Percentiles rank a stretch among this genome's conserved stretches.
Evolutionary conservation across 257 asterid genomes (phyloP).

Genomic region (Jaltomata sinuosa): DNA sequence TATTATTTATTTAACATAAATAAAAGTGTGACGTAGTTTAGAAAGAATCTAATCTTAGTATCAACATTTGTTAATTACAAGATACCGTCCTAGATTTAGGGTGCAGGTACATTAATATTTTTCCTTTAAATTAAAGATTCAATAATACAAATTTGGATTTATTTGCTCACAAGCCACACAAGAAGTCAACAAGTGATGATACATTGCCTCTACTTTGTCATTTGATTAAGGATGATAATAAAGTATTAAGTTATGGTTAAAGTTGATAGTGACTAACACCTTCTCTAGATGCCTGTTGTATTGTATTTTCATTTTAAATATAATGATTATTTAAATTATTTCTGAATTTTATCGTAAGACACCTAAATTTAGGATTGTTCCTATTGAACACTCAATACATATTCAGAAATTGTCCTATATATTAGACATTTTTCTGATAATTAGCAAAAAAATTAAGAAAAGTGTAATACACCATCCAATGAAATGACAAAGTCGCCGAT

Average conservation of each 20-base stretch:
- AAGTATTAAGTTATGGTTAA: background rate
- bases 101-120: background rate
- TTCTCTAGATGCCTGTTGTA: background rate
- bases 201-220: background rate
- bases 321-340: too few species aligned
- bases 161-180: background rate
- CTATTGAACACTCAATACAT: too few species aligned
- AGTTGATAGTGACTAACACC: background rate
- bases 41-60: background rate
- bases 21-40: background rate
- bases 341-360: too few species aligned
- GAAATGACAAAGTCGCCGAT: too few species aligned
- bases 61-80: background rate
- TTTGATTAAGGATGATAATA: background rate
- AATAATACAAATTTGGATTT: background rate
- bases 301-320: too few species aligned
- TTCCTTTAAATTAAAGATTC: background rate
- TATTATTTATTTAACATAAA: background rate
- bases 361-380: too few species aligned
- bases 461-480: too few species aligned
- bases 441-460: too few species aligned
- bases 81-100: background rate
- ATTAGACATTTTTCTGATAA: too few species aligned
- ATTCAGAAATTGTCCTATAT: too few species aligned
- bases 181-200: background rate